Evolutionary conservation across 2,329 filamentous ascomycete species (phyloP).

Genomic region (Alternaria triticimaculans): DNA sequence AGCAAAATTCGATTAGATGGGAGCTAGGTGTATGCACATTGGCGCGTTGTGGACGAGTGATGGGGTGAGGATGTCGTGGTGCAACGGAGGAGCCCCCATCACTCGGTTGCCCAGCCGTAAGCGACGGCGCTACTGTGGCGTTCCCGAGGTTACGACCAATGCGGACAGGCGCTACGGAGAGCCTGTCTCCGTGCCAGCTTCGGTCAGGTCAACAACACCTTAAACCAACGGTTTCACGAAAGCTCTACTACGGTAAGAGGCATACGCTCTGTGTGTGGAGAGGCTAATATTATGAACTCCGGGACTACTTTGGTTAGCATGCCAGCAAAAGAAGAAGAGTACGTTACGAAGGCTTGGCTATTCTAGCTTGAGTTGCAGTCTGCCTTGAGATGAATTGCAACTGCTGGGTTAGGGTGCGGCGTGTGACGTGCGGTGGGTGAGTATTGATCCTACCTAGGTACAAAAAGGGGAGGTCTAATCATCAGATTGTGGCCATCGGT

Average conservation of each 20-base stretch:
- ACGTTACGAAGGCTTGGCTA: neutral
- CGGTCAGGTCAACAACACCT: neutral
- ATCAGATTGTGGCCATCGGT: neutral
- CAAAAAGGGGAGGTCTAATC: neutral
- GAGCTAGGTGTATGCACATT: neutral
- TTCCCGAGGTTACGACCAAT: conserved; percentile 2
- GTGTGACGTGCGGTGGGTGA: neutral
- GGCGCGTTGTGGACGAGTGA: neutral
- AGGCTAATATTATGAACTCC: neutral
- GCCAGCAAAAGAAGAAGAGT: neutral
- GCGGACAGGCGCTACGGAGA: neutral
- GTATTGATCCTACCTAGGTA: neutral
- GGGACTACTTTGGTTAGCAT: neutral
- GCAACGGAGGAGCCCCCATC: conserved; percentile 2
- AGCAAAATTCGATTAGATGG: neutral
- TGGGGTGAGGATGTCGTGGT: neutral
- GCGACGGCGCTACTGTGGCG: conserved; percentile 2
- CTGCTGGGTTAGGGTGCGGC: neutral
- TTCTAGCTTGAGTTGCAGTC: neutral
- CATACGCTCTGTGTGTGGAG: neutral
- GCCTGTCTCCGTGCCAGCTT: neutral
- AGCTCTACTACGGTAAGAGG: neutral
- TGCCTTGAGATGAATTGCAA: neutral
- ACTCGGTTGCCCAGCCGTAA: neutral
- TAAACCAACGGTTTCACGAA: neutral